Evolutionary conservation across 148 eudicot genomes (phyloP).

Genomic region (Silene latifolia): DNA sequence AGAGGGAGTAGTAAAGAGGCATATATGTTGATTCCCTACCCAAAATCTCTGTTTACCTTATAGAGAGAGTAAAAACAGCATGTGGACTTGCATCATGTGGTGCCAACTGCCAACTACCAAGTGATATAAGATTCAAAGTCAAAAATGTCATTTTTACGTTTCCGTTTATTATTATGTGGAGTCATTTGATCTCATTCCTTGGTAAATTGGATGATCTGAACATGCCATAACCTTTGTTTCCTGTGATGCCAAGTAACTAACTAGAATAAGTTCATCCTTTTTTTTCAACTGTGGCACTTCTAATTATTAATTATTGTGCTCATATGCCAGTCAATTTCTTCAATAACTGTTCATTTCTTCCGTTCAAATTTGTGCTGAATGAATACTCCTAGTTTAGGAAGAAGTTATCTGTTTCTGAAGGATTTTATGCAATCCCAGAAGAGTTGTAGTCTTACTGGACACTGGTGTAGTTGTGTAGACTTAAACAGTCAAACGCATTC

Average conservation of each 20-base stretch:
- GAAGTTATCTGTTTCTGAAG: no score
- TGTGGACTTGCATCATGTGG: slow-evolving; percentile 4
- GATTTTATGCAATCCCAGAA: no score
- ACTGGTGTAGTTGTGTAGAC: no score
- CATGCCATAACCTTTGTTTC: neutral
- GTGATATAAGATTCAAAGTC: slow-evolving; percentile 15
- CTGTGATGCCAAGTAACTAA: neutral
- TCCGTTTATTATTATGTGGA: neutral
- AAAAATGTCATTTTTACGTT: slow-evolving; percentile 5
- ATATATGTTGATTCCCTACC: neutral
- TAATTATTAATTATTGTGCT: neutral
- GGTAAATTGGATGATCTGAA: no score
- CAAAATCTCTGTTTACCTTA: neutral
- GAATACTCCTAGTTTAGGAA: no score
- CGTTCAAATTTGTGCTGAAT: no score
- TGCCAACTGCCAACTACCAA: no score
- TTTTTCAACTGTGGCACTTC: neutral
- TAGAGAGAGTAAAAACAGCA: neutral
- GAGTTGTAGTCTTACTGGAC: no score
- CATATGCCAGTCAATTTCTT: neutral
- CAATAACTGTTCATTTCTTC: no score
- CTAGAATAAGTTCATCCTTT: neutral
- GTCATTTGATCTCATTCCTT: no score
- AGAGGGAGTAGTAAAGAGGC: no score
- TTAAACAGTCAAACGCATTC: no score